These are phyloP conservation scores for Coprinellus aureogranulatus DNA, from an alignment of 768 basidiomycete species.

Conservation along the genomic window DNA sequence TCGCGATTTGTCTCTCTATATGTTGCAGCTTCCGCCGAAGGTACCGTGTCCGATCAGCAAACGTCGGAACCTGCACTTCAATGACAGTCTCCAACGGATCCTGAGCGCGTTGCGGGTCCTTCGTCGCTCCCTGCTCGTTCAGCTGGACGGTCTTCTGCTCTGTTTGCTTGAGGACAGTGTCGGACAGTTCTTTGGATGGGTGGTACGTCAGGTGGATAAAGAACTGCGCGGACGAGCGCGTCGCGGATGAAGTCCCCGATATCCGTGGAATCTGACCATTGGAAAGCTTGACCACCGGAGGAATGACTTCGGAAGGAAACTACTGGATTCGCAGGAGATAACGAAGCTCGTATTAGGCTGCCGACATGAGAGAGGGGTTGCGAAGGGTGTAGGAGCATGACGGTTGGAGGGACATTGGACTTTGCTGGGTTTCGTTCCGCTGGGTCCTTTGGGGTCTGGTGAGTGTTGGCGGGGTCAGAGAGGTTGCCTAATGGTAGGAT, in stretches of 20 bases:
- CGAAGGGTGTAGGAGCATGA: constrained; percentile 65
- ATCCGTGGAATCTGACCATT: constrained; percentile 65
- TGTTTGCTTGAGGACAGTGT: constrained; percentile 7
- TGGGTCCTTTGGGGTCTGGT: constrained; percentile 6
- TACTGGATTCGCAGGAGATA: constrained; percentile 32
- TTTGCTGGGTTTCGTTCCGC: constrained; percentile 3
- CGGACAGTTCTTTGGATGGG: constrained; percentile 4
- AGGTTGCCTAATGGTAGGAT: constrained; percentile 48
- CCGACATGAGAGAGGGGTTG: constrained; percentile 67
- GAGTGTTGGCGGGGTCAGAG: constrained; percentile 15
- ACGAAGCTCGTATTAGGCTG: constrained; percentile 50
- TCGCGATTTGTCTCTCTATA: constrained; percentile 42
- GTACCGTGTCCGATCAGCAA: constrained; percentile 60
- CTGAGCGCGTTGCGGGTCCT: constrained; percentile 2
- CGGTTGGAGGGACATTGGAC: constrained; percentile 35
- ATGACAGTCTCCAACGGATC: constrained; percentile 26
- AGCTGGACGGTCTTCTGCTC: not conserved
- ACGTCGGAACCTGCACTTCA: constrained; percentile 59
- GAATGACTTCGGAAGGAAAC: constrained; percentile 48
- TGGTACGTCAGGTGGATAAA: constrained; percentile 41
- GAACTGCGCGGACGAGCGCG: constrained; percentile 56
- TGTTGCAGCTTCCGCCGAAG: constrained; percentile 45
- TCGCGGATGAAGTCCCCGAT: constrained; percentile 65
- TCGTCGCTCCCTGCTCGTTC: constrained; percentile 7
- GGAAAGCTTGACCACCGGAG: constrained; percentile 31